phyloP scores from a whole-genome alignment of 768 basidiomycete species.

The Amyloporia xantha region DNA sequence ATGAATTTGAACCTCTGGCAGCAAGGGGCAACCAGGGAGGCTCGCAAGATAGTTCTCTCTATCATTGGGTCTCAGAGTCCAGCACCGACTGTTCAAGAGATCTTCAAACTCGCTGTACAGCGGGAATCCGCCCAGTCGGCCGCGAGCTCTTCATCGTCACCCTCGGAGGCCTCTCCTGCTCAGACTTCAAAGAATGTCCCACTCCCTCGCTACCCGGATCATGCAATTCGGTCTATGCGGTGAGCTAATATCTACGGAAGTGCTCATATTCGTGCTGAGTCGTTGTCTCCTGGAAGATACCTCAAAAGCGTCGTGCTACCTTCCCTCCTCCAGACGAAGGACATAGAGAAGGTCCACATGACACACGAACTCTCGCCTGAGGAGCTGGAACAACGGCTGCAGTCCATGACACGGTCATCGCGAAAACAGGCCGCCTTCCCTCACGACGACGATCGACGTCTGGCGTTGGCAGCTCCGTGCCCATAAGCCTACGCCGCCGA shows the following conservation, averaged over 20 bases:
- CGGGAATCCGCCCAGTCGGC: slow-evolving; percentile 6
- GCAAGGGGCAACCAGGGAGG: slow-evolving; percentile 8
- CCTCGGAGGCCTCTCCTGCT: background rate
- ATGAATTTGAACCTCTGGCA: background rate
- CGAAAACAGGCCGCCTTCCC: slow-evolving; percentile 15
- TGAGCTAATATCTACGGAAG: slow-evolving; percentile 19
- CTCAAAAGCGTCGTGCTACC: slow-evolving; percentile 48
- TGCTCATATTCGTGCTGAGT: background rate
- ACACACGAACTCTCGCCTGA: slow-evolving; percentile 24
- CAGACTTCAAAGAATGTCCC: background rate
- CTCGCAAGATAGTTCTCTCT: slow-evolving; percentile 19
- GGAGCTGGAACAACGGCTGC: slow-evolving; percentile 19
- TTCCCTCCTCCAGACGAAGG: slow-evolving; percentile 33
- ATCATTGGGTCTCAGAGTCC: slow-evolving; percentile 14
- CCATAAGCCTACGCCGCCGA: background rate
- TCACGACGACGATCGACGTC: slow-evolving; percentile 24
- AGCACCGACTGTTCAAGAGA: slow-evolving; percentile 22
- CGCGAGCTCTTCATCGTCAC: background rate
- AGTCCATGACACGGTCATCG: slow-evolving; percentile 16
- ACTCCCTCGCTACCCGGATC: slow-evolving; percentile 34
- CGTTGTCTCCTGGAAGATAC: slow-evolving; percentile 31
- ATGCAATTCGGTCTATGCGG: slow-evolving; percentile 51
- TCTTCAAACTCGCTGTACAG: slow-evolving; percentile 22
- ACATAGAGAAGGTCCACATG: slow-evolving; percentile 37
- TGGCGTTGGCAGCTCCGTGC: slow-evolving; percentile 36